Evolutionary conservation across 129 eudicot genomes (phyloP).

Genomic region (Lonicera japonica): DNA sequence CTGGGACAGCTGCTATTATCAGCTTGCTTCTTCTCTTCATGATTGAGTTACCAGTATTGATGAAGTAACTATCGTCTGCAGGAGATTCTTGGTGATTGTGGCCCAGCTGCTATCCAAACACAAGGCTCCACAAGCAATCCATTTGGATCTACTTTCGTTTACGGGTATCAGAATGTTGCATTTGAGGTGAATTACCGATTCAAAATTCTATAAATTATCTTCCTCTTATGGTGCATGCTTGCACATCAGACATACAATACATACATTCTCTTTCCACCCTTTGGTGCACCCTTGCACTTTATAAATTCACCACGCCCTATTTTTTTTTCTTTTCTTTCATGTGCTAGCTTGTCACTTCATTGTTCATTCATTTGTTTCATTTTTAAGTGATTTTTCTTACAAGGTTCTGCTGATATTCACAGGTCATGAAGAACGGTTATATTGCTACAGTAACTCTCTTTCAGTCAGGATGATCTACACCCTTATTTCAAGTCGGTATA

Average conservation of each 20-base stretch:
- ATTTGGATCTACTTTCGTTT: constrained; percentile 91
- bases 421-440: constrained; percentile 96
- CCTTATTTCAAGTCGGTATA: not conserved
- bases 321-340: too few relatives aligned
- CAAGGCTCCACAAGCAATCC: constrained; percentile 94
- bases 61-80: constrained; percentile 6
- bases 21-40: not conserved
- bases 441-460: constrained; percentile 94
- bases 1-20: too few relatives aligned
- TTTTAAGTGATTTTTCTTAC: not conserved
- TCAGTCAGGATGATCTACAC: constrained; percentile 40
- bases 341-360: not conserved
- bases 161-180: constrained; percentile 92
- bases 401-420: constrained; percentile 10
- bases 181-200: constrained; percentile 57
- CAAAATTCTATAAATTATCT: not conserved
- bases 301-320: too few relatives aligned
- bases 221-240: not conserved
- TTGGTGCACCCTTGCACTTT: not conserved
- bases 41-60: not conserved
- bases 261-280: not conserved
- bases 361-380: not conserved
- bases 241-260: not conserved
- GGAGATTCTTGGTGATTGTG: constrained; percentile 94
- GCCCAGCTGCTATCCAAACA: constrained; percentile 88